Evolutionary conservation across 202 grass and related monocot species (phyloP).

Genomic region (Bolboschoenoplectus hybrid): DNA sequence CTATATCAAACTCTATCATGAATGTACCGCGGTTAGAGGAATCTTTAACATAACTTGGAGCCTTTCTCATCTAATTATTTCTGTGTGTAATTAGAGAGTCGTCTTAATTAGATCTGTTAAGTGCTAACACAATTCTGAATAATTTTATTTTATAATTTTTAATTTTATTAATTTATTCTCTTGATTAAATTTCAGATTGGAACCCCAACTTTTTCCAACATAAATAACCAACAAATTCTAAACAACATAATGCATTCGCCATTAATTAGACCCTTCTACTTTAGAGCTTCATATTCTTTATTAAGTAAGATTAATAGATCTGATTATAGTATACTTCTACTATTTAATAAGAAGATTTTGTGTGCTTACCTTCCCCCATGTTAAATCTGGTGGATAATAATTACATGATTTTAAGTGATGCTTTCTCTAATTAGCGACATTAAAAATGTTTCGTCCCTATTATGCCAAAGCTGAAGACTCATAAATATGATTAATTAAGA

Average conservation of each 20-base stretch:
- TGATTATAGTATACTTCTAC: not conserved
- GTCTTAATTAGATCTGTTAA: too few species aligned
- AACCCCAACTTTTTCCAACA: not conserved
- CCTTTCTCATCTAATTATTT: too few species aligned
- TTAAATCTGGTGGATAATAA: not conserved
- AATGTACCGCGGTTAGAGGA: too few species aligned
- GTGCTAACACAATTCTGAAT: too few species aligned
- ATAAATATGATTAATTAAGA: not conserved
- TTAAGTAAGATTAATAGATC: not conserved
- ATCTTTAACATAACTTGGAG: too few species aligned
- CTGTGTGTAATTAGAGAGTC: too few species aligned
- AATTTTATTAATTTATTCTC: too few species aligned
- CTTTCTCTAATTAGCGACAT: not conserved
- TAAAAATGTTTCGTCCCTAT: not conserved
- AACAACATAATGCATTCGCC: not conserved
- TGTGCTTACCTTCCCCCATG: not conserved
- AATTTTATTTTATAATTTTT: too few species aligned
- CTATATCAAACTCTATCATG: too few species aligned
- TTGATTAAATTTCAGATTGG: not conserved
- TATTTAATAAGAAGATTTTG: conserved; percentile 22
- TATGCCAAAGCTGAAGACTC: not conserved
- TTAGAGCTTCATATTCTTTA: not conserved
- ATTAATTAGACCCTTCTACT: conserved; percentile 23
- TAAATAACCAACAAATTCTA: not conserved
- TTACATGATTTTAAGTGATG: not conserved